Evolutionary conservation across 1,139 yeast species (phyloP).

Genomic region (Geotrichum cucujoidarum): DNA sequence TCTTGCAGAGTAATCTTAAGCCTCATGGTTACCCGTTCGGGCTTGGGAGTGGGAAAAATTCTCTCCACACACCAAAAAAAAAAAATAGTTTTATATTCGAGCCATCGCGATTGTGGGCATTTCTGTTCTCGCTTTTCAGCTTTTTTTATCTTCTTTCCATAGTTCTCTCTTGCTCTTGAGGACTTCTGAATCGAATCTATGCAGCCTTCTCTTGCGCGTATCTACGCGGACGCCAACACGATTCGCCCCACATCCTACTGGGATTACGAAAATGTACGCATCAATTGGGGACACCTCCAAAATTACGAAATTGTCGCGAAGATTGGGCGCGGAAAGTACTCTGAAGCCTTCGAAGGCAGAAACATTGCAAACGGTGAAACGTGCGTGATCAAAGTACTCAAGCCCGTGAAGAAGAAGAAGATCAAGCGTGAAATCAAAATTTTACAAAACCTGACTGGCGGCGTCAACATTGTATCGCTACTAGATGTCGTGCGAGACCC

Average conservation of each 20-base stretch:
- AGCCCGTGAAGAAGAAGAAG: slow-evolving; percentile 95
- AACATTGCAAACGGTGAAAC: slow-evolving; percentile 44
- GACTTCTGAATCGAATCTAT: slow-evolving; percentile 9
- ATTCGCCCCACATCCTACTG: slow-evolving; percentile 80
- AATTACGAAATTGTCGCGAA: slow-evolving; percentile 88
- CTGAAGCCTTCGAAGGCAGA: slow-evolving; percentile 87
- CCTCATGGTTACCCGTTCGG: slow-evolving; percentile 2
- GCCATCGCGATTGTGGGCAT: not conserved
- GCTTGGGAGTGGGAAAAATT: not conserved
- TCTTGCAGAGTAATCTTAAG: no score
- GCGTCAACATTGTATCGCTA: slow-evolving; percentile 76
- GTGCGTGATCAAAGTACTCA: slow-evolving; percentile 84
- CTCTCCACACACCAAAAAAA: not conserved
- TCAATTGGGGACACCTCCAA: slow-evolving; percentile 59
- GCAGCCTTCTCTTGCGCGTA: slow-evolving; percentile 64
- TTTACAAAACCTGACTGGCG: slow-evolving; percentile 79
- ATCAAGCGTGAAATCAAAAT: slow-evolving; percentile 93
- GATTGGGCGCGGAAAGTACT: slow-evolving; percentile 95
- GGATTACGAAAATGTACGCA: slow-evolving; percentile 66
- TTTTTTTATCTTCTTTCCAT: not conserved
- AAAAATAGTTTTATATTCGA: not conserved
- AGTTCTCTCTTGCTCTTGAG: not conserved
- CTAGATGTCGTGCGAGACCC: slow-evolving; percentile 89
- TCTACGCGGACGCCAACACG: slow-evolving; percentile 80
- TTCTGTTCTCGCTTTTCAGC: not conserved